Evolutionary conservation across 2,329 filamentous ascomycete species (phyloP).

Genomic region (Chalaropsis ovoidea): DNA sequence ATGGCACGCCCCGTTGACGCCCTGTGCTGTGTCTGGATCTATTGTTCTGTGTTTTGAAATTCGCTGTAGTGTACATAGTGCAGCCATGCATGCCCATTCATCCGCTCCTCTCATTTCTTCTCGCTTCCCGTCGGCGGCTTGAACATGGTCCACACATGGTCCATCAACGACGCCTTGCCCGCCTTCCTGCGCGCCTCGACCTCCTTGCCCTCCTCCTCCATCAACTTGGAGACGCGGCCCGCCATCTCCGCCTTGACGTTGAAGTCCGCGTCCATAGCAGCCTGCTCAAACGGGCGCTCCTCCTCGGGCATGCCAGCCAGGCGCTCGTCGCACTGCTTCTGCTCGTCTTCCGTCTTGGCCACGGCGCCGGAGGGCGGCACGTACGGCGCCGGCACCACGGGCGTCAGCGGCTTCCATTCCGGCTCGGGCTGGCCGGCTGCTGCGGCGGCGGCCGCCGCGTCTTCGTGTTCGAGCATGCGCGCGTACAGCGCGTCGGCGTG

Average conservation of each 20-base stretch:
- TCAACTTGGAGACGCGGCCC: constrained; percentile 44
- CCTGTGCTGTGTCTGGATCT: not conserved
- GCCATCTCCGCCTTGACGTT: constrained; percentile 52
- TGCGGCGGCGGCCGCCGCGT: constrained; percentile 58
- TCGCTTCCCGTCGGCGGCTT: constrained; percentile 16
- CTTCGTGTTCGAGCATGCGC: constrained; percentile 74
- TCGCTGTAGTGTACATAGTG: constrained; percentile 3
- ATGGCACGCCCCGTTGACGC: not conserved
- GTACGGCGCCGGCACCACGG: constrained; percentile 27
- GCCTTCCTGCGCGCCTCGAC: constrained; percentile 47
- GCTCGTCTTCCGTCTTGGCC: constrained; percentile 33
- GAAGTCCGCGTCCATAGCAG: constrained; percentile 52
- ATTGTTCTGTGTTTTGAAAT: not conserved
- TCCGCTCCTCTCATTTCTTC: constrained; percentile 1
- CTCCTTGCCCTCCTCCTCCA: constrained; percentile 46
- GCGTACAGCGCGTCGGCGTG: constrained; percentile 87
- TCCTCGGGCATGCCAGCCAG: constrained; percentile 48
- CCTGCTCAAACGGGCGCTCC: constrained; percentile 53
- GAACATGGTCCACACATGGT: constrained; percentile 34
- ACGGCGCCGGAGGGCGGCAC: constrained; percentile 24
- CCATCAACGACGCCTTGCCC: constrained; percentile 40
- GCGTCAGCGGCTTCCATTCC: constrained; percentile 48
- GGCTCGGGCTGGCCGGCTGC: constrained; percentile 50
- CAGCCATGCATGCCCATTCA: not conserved
- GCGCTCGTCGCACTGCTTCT: constrained; percentile 45